Evolutionary conservation across 306 rosid genomes (phyloP).

Genomic region (Acacia crassicarpa): DNA sequence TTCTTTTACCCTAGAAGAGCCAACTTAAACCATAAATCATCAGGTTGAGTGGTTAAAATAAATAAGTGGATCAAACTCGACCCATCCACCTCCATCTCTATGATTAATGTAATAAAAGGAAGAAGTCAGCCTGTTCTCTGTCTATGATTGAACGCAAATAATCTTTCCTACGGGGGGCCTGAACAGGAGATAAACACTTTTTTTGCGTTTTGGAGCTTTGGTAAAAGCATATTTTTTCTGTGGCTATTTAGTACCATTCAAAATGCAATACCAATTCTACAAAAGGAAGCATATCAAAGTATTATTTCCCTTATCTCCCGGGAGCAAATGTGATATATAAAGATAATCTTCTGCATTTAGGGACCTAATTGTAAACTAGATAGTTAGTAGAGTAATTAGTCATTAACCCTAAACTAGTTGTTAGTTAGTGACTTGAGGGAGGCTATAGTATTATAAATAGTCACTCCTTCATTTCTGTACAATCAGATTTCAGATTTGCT

Average conservation of each 20-base stretch:
- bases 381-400: no score
- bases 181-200: conserved; percentile 27
- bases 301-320: conserved; percentile 6
- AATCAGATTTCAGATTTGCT: no score
- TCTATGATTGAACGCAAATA: conserved; percentile 1
- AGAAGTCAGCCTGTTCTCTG: background rate
- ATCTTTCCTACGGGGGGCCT: background rate
- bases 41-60: conserved; percentile 1
- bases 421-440: no score
- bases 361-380: no score
- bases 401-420: no score
- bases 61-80: conserved; percentile 19
- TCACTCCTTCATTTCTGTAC: no score
- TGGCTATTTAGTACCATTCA: conserved; percentile 15
- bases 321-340: background rate
- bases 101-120: conserved; percentile 15
- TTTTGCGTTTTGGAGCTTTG: background rate
- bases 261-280: conserved; percentile 3
- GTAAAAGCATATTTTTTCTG: conserved; percentile 5
- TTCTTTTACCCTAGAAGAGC: background rate
- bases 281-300: conserved; percentile 17
- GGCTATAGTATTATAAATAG: no score
- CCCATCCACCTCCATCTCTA: conserved; percentile 13
- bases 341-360: no score
- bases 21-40: conserved; percentile 4